Conservation (phyloP, 2,329 filamentous ascomycete genomes). For the Plenodomus tracheiphilus region DNA sequence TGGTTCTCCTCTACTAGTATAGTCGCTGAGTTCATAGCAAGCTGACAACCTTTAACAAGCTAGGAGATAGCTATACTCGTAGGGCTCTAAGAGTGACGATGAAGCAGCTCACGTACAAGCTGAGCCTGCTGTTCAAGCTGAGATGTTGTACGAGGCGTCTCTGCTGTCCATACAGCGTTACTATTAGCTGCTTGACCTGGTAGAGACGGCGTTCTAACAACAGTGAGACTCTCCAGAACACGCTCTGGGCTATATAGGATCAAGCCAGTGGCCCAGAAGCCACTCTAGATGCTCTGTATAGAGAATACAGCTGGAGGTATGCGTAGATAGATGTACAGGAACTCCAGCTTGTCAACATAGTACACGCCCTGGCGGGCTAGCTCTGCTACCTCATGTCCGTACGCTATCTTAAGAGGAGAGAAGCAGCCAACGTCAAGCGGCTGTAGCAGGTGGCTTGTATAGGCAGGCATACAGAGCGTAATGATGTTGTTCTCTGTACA, state of each 20-base stretch:
- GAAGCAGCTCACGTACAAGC: no score
- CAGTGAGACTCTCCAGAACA: slow-evolving; percentile 10
- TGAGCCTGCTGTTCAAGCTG: no score
- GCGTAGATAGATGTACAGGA: not conserved
- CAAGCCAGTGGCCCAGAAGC: slow-evolving; percentile 13
- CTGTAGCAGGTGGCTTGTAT: slow-evolving; percentile 44
- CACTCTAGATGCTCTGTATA: not conserved
- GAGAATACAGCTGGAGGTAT: not conserved
- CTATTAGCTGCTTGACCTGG: slow-evolving; percentile 3
- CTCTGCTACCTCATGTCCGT: not conserved
- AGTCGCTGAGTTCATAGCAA: no score
- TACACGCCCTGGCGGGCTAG: not conserved
- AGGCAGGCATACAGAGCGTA: slow-evolving; percentile 2
- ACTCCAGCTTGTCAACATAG: not conserved
- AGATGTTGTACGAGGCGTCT: not conserved
- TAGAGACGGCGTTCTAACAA: slow-evolving; percentile 14
- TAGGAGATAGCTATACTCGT: no score
- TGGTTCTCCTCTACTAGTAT: no score
- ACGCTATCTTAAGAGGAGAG: slow-evolving; percentile 25
- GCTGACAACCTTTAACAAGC: no score
- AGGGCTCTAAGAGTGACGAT: no score
- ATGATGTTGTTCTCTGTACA: slow-evolving; percentile 45
- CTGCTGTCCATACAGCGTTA: not conserved
- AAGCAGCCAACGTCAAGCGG: slow-evolving; percentile 47
- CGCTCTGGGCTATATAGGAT: slow-evolving; percentile 12